These are phyloP conservation scores for Bromus sterilis DNA, from an alignment of 176 grass and related monocot genomes.

Conservation along the genomic window DNA sequence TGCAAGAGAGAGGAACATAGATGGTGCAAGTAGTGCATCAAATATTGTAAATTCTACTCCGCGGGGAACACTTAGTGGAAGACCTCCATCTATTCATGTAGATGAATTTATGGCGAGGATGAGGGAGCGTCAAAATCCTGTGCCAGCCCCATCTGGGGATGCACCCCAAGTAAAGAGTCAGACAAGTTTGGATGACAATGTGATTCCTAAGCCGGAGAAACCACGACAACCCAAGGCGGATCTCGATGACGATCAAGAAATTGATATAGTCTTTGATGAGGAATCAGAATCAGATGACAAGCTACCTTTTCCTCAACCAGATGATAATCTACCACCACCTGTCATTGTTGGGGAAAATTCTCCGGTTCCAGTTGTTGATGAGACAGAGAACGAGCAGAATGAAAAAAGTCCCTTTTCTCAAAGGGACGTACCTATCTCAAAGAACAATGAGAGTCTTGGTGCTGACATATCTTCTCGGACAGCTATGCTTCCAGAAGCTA, in stretches of 20 bases:
- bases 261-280: constrained; percentile 90
- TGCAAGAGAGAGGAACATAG: constrained; percentile 95
- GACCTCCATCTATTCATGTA: constrained; percentile 98
- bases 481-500: constrained; percentile 24
- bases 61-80: constrained; percentile 58
- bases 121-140: constrained; percentile 77
- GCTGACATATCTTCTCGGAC: constrained; percentile 30
- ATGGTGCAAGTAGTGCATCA: constrained; percentile 81
- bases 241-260: constrained; percentile 85
- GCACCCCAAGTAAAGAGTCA: constrained; percentile 43
- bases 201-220: constrained; percentile 43
- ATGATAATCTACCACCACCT: constrained; percentile 70
- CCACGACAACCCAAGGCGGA: constrained; percentile 53
- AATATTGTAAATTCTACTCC: constrained; percentile 72
- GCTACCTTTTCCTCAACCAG: constrained; percentile 82
- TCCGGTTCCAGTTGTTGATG: constrained; percentile 46
- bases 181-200: constrained; percentile 46
- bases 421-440: constrained; percentile 5
- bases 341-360: constrained; percentile 84
- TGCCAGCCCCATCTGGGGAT: constrained; percentile 40
- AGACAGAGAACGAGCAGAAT: constrained; percentile 46
- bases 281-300: constrained; percentile 89
- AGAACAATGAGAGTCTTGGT: constrained; percentile 19
- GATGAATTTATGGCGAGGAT: constrained; percentile 98
- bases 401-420: constrained; percentile 41